Conservation (phyloP, 208 protist genomes). For the Leishmania turanica region DNA sequence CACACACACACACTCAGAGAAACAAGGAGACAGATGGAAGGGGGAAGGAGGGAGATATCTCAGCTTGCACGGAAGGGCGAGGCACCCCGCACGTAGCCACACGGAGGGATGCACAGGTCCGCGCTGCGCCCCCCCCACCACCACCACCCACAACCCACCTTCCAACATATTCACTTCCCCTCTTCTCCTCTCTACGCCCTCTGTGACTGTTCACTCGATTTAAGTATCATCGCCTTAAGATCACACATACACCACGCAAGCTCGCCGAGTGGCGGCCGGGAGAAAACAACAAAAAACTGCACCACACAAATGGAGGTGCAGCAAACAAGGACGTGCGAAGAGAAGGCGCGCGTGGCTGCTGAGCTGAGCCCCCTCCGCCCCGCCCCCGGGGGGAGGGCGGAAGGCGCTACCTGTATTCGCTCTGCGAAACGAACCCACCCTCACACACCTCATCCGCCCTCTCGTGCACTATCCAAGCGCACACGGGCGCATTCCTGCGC, state of each 20-base stretch:
- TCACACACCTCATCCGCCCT: background rate
- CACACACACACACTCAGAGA: background rate
- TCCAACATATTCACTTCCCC: no score
- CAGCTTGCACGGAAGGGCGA: background rate
- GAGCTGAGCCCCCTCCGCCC: background rate
- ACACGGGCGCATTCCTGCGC: no score
- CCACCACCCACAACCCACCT: background rate
- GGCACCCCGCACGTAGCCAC: background rate
- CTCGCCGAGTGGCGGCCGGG: background rate
- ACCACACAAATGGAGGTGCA: background rate
- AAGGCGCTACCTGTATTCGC: background rate
- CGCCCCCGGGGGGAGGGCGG: background rate
- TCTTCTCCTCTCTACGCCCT: background rate
- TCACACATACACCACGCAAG: slow-evolving; percentile 3
- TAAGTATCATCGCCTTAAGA: background rate
- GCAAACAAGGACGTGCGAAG: background rate
- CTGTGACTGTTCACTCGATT: background rate
- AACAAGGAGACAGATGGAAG: background rate
- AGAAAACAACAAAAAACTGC: background rate
- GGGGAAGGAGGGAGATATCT: background rate
- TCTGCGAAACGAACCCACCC: background rate
- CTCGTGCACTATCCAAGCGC: no score
- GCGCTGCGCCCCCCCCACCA: background rate
- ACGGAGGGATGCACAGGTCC: background rate
- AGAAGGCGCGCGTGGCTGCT: background rate